A percentile compares a stretch with the other conserved stretches of the same genome.
These are phyloP conservation scores for Pichiaceae sp. DNA, from an alignment of 1,139 yeast genomes.

Conservation along the genomic window DNA sequence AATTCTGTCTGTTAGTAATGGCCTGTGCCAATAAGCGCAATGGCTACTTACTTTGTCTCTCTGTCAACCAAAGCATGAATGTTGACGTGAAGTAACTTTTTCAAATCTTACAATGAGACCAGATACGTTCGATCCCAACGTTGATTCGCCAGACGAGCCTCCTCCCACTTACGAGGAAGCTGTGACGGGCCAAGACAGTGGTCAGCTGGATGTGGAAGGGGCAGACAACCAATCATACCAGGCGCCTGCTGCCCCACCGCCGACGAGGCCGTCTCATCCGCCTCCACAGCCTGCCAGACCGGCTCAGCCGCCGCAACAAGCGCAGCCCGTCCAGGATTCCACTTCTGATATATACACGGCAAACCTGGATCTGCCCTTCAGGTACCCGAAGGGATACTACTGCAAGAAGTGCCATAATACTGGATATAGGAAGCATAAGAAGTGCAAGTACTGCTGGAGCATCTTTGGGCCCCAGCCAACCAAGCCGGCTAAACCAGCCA, in stretches of 20 bases:
- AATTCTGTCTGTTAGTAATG: conserved; percentile 42
- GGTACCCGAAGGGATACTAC: conserved; percentile 51
- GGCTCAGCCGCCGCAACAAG: conserved; percentile 4
- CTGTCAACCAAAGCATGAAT: conserved; percentile 1
- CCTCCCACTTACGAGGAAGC: conserved; percentile 29
- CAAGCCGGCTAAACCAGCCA: conserved; percentile 6
- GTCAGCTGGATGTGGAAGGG: background rate
- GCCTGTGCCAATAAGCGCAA: background rate
- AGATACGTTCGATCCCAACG: conserved; percentile 14
- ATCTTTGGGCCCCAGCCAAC: conserved; percentile 40
- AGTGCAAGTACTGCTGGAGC: conserved; percentile 70
- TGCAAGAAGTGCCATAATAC: conserved; percentile 74
- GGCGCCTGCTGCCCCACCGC: conserved; percentile 5
- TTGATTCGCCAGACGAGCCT: conserved; percentile 14
- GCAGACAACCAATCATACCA: conserved; percentile 1
- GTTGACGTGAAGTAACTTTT: background rate
- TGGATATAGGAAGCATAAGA: conserved; percentile 59
- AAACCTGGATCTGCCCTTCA: conserved; percentile 49
- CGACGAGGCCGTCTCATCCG: conserved; percentile 8
- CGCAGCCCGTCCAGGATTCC: conserved; percentile 1
- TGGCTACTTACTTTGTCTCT: conserved; percentile 1
- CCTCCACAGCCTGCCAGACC: conserved; percentile 8
- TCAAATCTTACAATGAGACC: conserved; percentile 53
- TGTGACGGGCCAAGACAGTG: conserved; percentile 1
- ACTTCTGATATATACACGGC: conserved; percentile 24